phyloP scores from a whole-genome alignment of 2,329 filamentous ascomycete species.

The Aureobasidium sp. region DNA sequence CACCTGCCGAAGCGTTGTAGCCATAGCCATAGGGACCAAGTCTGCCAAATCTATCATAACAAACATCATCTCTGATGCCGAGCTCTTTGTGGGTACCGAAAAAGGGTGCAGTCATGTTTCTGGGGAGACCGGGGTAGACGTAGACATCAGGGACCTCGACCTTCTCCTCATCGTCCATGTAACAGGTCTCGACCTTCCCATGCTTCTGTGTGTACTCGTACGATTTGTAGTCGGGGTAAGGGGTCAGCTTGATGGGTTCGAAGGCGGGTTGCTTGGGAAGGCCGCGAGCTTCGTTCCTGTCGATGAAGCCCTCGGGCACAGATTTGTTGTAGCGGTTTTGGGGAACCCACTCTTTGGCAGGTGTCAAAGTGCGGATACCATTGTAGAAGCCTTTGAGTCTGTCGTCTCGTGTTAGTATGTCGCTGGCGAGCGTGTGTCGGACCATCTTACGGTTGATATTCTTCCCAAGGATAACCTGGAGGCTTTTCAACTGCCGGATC shows the following conservation, averaged over 20 bases:
- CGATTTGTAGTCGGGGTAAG: constrained; percentile 39
- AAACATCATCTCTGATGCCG: constrained; percentile 41
- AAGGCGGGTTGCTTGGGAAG: constrained; percentile 27
- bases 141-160: constrained; percentile 55
- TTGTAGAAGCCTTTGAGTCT: constrained; percentile 43
- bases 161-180: constrained; percentile 53
- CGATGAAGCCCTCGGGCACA: constrained; percentile 29
- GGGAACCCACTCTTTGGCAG: constrained; percentile 33
- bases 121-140: constrained; percentile 52
- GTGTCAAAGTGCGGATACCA: constrained; percentile 41
- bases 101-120: constrained; percentile 42
- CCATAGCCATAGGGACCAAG: constrained; percentile 46
- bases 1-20: constrained; percentile 38
- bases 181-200: constrained; percentile 53
- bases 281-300: constrained; percentile 13
- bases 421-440: constrained; percentile 28
- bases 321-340: constrained; percentile 40
- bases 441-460: constrained; percentile 5
- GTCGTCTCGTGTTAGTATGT: constrained; percentile 36
- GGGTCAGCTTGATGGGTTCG: constrained; percentile 36
- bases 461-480: constrained; percentile 10
- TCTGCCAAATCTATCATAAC: constrained; percentile 46
- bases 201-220: constrained; percentile 42
- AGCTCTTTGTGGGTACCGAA: constrained; percentile 44
- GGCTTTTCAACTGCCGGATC: not conserved